Conservation (phyloP, 1,139 yeast species). For the Diutina rugosa region DNA sequence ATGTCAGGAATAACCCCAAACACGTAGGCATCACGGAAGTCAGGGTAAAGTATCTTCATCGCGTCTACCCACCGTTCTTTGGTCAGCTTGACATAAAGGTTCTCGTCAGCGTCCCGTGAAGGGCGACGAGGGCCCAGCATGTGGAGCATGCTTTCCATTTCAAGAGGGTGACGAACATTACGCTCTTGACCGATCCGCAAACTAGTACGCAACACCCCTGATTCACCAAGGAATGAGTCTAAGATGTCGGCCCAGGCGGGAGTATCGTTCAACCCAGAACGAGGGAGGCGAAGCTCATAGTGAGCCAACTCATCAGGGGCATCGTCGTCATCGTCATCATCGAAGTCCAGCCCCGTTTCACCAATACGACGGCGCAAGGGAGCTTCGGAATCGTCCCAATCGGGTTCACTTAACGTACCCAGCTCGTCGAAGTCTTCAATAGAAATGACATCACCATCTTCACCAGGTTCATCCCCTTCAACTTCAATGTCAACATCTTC, state of each 20-base stretch:
- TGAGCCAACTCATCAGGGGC: slow-evolving; percentile 3
- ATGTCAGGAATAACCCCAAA: neutral
- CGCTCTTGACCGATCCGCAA: neutral
- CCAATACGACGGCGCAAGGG: neutral
- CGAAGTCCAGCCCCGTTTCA: slow-evolving; percentile 12
- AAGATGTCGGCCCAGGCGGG: neutral
- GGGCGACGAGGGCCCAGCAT: neutral
- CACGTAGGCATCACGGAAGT: neutral
- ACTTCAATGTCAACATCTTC: slow-evolving; percentile 13
- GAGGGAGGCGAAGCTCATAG: neutral
- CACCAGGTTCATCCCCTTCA: slow-evolving; percentile 8
- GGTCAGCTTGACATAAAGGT: slow-evolving; percentile 1
- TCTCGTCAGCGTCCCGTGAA: neutral
- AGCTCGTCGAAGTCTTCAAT: slow-evolving; percentile 20
- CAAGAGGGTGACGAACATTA: neutral
- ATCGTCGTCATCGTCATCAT: slow-evolving; percentile 2
- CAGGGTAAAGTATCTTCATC: neutral
- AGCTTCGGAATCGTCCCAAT: slow-evolving; percentile 9
- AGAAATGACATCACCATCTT: slow-evolving; percentile 10
- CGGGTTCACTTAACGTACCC: neutral
- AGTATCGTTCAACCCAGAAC: neutral
- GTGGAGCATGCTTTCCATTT: neutral
- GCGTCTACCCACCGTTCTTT: slow-evolving; percentile 1
- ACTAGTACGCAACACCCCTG: neutral
- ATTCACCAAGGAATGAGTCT: neutral